Percentiles rank a stretch among this genome's conserved stretches.
These are phyloP conservation scores for Cercospora sp. DNA, from an alignment of 2,329 filamentous ascomycete genomes.

Conservation along the genomic window DNA sequence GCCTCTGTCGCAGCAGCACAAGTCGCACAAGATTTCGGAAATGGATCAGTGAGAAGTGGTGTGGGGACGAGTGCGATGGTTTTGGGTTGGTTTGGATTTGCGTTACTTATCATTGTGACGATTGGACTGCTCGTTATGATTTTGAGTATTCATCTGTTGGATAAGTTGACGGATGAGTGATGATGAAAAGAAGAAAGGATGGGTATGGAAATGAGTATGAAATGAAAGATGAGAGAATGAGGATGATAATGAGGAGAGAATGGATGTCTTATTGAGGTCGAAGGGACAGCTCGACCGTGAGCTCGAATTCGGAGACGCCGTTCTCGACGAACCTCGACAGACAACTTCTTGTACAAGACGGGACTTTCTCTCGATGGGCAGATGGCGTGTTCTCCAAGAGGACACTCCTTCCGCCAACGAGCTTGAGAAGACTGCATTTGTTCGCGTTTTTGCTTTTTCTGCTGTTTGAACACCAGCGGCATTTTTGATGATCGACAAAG, in stretches of 20 bases:
- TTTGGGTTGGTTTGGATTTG: conserved; percentile 95
- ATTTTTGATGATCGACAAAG: neutral
- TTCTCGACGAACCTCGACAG: neutral
- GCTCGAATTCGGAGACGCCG: neutral
- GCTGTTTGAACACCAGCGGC: neutral
- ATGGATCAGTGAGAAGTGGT: conserved; percentile 81
- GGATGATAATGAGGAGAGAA: neutral
- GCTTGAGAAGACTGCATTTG: neutral
- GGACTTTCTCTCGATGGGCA: neutral
- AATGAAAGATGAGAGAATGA: neutral
- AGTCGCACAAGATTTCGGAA: conserved; percentile 88
- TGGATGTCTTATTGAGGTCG: neutral
- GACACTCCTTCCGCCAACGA: neutral
- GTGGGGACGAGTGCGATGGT: conserved; percentile 96
- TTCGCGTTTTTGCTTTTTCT: neutral
- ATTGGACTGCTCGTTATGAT: conserved; percentile 97
- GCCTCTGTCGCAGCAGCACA: conserved; percentile 93
- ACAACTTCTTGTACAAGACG: conserved; percentile 1
- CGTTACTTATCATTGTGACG: conserved; percentile 88
- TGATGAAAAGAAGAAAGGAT: neutral
- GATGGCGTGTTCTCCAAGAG: neutral
- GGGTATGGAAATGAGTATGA: neutral
- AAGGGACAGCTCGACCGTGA: neutral
- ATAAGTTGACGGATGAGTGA: conserved; percentile 55
- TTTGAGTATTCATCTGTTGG: conserved; percentile 80